phyloP scores from a whole-genome alignment of 139 green algal species.

The Pleodorina starrii region DNA sequence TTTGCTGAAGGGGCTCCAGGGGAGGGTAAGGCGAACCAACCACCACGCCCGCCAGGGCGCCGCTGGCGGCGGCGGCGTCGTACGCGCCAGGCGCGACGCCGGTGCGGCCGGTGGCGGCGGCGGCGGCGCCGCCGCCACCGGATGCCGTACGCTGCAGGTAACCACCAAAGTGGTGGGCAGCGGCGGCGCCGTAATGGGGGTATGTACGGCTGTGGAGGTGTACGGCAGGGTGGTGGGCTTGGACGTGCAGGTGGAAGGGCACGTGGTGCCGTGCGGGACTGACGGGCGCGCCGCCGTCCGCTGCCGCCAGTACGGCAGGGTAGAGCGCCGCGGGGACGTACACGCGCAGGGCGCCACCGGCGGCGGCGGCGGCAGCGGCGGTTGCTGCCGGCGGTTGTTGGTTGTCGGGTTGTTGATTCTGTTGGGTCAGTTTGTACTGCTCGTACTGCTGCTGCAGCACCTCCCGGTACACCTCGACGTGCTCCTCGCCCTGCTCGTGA shows the following conservation, averaged over 20 bases:
- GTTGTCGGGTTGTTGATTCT: background rate
- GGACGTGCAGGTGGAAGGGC: conserved; percentile 9
- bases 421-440: conserved; percentile 8
- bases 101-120: background rate
- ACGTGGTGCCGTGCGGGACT: background rate
- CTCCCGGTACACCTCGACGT: conserved; percentile 94
- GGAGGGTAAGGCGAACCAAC: conserved; percentile 82
- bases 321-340: conserved; percentile 29
- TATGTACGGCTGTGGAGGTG: conserved; percentile 4
- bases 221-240: conserved; percentile 7
- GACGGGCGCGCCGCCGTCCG: background rate
- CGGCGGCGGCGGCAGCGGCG: background rate
- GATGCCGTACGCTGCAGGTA: background rate
- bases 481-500: conserved; percentile 91
- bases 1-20: conserved; percentile 86
- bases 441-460: conserved; percentile 40
- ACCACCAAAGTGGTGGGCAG: no score
- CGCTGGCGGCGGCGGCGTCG: background rate
- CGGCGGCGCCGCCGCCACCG: background rate
- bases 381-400: background rate
- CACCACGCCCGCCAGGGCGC: conserved; percentile 66
- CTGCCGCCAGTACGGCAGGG: background rate
- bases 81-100: background rate
- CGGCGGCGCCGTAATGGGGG: background rate
- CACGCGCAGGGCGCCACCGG: background rate